Evolutionary conservation across 176 grass and related monocot genomes (phyloP).

Genomic region (Miscanthus lutarioriparius): DNA sequence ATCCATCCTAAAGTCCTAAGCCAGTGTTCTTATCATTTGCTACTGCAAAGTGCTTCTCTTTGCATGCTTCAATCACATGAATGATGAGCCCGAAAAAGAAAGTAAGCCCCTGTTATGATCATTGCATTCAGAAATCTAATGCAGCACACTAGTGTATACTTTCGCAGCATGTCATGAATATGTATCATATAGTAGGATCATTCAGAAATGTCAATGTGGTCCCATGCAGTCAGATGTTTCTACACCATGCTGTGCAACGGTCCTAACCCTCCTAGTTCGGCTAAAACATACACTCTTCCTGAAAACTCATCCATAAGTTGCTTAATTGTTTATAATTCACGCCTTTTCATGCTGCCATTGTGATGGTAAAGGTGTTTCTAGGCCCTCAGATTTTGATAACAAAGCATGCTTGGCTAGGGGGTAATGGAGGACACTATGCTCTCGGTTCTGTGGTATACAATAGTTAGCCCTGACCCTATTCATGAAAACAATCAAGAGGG

Average conservation of each 20-base stretch:
- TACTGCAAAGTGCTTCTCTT: constrained; percentile 40
- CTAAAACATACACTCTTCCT: constrained; percentile 26
- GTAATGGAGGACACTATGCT: constrained; percentile 45
- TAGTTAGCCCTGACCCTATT: constrained; percentile 47
- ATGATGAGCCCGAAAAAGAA: constrained; percentile 49
- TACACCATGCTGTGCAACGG: constrained; percentile 32
- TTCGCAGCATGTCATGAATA: constrained; percentile 46
- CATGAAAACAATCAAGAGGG: constrained; percentile 38
- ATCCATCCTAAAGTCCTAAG: constrained; percentile 39
- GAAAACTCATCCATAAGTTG: constrained; percentile 35
- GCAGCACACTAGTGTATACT: constrained; percentile 33
- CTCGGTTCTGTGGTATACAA: constrained; percentile 10
- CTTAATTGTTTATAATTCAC: constrained; percentile 38
- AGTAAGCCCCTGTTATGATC: constrained; percentile 46
- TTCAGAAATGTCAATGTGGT: constrained; percentile 38
- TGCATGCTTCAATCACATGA: constrained; percentile 48
- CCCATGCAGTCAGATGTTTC: constrained; percentile 43
- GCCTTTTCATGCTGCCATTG: constrained; percentile 52
- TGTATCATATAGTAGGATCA: neutral
- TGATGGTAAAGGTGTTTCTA: constrained; percentile 55
- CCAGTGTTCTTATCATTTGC: constrained; percentile 45
- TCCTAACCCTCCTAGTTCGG: constrained; percentile 23
- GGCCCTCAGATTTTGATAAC: constrained; percentile 52
- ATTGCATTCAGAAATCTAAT: constrained; percentile 47
- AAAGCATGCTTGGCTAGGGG: constrained; percentile 51